Percentiles rank a stretch among this genome's conserved stretches.
Conservation (phyloP, 1,139 yeast genomes). For the Candida sp. region DNA sequence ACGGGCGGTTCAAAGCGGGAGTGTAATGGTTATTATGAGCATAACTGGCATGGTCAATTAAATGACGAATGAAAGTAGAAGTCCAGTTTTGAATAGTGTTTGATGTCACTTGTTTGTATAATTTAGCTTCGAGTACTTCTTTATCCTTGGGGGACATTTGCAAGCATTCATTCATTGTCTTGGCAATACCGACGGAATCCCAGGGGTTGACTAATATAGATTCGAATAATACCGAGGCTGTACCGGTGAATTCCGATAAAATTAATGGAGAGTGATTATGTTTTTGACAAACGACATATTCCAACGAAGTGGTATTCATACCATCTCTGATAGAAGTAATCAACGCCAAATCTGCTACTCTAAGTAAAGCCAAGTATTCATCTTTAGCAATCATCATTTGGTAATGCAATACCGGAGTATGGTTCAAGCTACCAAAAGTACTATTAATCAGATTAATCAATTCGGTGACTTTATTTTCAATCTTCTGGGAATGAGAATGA, state of each 20-base stretch:
- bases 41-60: conserved; percentile 48
- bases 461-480: conserved; percentile 80
- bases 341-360: conserved; percentile 87
- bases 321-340: conserved; percentile 94
- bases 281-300: conserved; percentile 87
- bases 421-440: conserved; percentile 74
- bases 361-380: conserved; percentile 82
- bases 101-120: conserved; percentile 62
- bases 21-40: conserved; percentile 57
- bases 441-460: conserved; percentile 78
- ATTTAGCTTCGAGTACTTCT: conserved; percentile 40
- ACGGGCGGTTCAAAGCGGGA: conserved; percentile 80
- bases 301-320: conserved; percentile 93
- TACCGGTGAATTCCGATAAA: conserved; percentile 90
- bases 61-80: conserved; percentile 51
- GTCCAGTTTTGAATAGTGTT: conserved; percentile 87
- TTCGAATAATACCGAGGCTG: conserved; percentile 74
- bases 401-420: conserved; percentile 85
- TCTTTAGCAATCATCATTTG: conserved; percentile 86
- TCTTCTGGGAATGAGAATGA: conserved; percentile 49
- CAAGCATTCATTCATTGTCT: conserved; percentile 70
- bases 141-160: conserved; percentile 43
- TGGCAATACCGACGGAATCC: conserved; percentile 94
- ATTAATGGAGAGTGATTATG: conserved; percentile 71
- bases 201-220: conserved; percentile 93